Conservation (phyloP, 2,329 filamentous ascomycete genomes). For the Stachybotrys chartarum region DNA sequence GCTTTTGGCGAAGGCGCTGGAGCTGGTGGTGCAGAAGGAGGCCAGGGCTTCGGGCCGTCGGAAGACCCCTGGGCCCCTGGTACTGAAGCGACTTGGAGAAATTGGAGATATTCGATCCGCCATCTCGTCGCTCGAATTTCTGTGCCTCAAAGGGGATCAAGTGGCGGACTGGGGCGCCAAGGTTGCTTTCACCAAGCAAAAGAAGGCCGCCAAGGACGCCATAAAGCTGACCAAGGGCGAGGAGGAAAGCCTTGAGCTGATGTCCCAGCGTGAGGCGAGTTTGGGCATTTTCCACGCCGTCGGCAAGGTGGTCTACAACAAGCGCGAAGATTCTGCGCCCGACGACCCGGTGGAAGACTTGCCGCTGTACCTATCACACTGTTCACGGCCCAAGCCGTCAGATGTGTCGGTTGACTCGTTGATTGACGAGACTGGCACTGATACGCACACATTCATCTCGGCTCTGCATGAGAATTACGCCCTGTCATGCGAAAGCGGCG, state of each 20-base stretch:
- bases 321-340: conserved; percentile 55
- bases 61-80: conserved; percentile 68
- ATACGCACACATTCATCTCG: conserved; percentile 82
- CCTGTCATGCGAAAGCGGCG: conserved; percentile 64
- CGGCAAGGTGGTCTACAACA: conserved; percentile 95
- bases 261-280: conserved; percentile 82
- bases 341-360: conserved; percentile 43
- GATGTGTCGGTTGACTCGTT: conserved; percentile 66
- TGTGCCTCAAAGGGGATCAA: conserved; percentile 77
- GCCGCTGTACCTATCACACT: conserved; percentile 50
- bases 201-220: conserved; percentile 49
- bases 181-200: conserved; percentile 62
- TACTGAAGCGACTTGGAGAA: conserved; percentile 74
- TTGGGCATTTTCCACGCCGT: conserved; percentile 94
- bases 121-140: conserved; percentile 85
- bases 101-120: conserved; percentile 90
- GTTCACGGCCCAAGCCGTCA: conserved; percentile 53
- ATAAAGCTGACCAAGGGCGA: conserved; percentile 67
- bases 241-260: conserved; percentile 67
- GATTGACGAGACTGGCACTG: conserved; percentile 90
- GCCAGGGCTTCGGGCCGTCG: conserved; percentile 68
- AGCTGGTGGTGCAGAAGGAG: conserved; percentile 78
- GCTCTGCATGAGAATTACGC: conserved; percentile 92
- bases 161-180: conserved; percentile 68
- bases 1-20: conserved; percentile 75